phyloP scores from a whole-genome alignment of 208 protist genomes.

The Trypanosoma platydactyli region DNA sequence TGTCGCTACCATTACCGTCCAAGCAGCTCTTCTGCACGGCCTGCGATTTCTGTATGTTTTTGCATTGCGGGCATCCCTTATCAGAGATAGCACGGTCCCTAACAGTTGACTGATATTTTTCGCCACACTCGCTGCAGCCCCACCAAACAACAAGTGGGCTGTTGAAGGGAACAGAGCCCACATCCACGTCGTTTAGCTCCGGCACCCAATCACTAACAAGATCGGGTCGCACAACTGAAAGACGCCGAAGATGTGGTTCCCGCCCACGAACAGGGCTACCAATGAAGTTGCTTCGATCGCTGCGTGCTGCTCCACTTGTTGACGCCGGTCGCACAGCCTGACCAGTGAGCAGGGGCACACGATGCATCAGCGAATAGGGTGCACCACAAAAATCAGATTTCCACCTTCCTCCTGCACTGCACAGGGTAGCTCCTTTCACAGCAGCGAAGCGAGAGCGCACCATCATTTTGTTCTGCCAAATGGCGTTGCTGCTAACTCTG shows the following conservation, averaged over 20 bases:
- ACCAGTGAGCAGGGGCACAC: conserved; percentile 1
- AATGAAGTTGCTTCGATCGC: background rate
- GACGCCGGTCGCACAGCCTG: background rate
- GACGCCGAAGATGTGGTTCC: conserved; percentile 31
- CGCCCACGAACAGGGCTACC: background rate
- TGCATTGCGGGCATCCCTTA: conserved; percentile 56
- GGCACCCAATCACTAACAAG: conserved; percentile 81
- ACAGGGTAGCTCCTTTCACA: background rate
- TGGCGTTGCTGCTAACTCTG: no score
- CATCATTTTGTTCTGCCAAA: conserved; percentile 30
- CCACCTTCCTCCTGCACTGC: background rate
- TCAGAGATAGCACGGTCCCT: conserved; percentile 37
- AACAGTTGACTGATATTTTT: conserved; percentile 58
- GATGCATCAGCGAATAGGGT: background rate
- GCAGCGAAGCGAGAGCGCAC: conserved; percentile 17
- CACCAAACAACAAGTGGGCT: conserved; percentile 33
- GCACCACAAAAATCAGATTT: background rate
- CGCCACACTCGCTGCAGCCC: conserved; percentile 49
- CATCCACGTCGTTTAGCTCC: conserved; percentile 74
- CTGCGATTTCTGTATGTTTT: conserved; percentile 1
- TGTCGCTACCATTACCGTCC: background rate
- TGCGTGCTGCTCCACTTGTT: background rate
- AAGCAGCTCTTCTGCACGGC: no score
- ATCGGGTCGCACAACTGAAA: conserved; percentile 73
- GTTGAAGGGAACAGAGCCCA: conserved; percentile 41